Evolutionary conservation across 2,329 filamentous ascomycete genomes (phyloP), one percentile per base, ranked within the genome.

Genomic region (Verticillium nubilum): DNA sequence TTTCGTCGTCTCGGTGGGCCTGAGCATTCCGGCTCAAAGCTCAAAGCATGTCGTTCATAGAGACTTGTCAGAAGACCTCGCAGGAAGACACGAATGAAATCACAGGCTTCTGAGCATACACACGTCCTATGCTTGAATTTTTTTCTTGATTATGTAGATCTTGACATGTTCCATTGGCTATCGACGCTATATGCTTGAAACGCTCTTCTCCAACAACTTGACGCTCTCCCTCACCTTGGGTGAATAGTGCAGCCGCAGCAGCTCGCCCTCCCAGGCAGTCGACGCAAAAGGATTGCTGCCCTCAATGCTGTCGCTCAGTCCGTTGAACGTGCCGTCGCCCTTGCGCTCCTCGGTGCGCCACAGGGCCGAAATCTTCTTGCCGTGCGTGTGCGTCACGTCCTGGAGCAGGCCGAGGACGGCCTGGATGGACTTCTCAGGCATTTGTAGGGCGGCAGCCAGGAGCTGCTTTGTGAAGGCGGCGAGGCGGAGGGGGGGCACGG

Each of bases 341-440:
- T 91, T 90, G 56, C 94, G 83, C 78, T 98, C 95, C 71, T 98
- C 94, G 0, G 92, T 96, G 68, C 96, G 87, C 94, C 95, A 99
- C 62, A 99, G 74, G n/a, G 88, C 86, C 37, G 85, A 85, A 52
- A 98, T 85, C 74, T 94, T 96, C 67, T 86, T 88, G 54, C 87
- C 87, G 71, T 99, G 92, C 2, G 88, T 87, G 73, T 90, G 91
- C 0, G 89, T 85, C 2, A 98, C 85, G 66, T 93, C 89, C 57
- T 85, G 85, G 52, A 98, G 74, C 28, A 99, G 79, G 2, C 88
- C 88, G 4, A 97, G 78, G 58, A 94, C 82, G 0, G 94, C 94
- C 64, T 92, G 84, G 47, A 87, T 85, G 1, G 91, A 96, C 73
- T 96, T 97, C 74, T 97, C 94, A 0, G 95, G 95, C 26, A 97